Percentiles rank a stretch among this genome's conserved stretches.
These are phyloP conservation scores for Ampelocalamus luodianensis DNA, from an alignment of 176 grass and related monocot species.

Conservation along the genomic window DNA sequence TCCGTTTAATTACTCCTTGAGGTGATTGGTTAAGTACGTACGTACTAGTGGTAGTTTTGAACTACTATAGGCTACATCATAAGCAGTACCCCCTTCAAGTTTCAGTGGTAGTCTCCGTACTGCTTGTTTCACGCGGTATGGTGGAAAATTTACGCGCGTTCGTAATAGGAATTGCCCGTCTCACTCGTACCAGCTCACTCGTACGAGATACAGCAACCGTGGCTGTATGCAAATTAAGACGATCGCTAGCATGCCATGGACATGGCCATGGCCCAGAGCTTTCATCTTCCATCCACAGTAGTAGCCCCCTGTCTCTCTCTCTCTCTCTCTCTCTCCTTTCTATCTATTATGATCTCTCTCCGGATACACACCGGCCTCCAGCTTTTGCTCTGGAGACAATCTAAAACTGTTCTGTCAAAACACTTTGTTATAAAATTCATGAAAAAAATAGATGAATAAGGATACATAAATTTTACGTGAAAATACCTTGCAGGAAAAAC, in stretches of 20 bases:
- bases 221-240: background rate
- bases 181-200: background rate
- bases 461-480: too few species aligned
- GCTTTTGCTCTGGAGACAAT: slow-evolving; percentile 11
- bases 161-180: background rate
- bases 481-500: too few species aligned
- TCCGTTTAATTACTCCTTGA: background rate
- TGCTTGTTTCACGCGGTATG: background rate
- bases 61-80: background rate
- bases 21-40: background rate
- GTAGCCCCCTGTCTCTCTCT: background rate
- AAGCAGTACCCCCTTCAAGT: background rate
- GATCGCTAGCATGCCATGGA: background rate
- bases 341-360: background rate
- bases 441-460: too few species aligned
- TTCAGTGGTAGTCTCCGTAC: background rate
- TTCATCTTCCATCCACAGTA: background rate
- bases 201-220: background rate
- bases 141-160: background rate
- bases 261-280: background rate
- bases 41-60: background rate
- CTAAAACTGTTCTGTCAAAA: slow-evolving; percentile 15
- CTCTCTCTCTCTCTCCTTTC: background rate
- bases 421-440: background rate
- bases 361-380: background rate